Evolutionary conservation across 2,329 filamentous ascomycete species (phyloP).

Genomic region (Dactylellina parvicollis): DNA sequence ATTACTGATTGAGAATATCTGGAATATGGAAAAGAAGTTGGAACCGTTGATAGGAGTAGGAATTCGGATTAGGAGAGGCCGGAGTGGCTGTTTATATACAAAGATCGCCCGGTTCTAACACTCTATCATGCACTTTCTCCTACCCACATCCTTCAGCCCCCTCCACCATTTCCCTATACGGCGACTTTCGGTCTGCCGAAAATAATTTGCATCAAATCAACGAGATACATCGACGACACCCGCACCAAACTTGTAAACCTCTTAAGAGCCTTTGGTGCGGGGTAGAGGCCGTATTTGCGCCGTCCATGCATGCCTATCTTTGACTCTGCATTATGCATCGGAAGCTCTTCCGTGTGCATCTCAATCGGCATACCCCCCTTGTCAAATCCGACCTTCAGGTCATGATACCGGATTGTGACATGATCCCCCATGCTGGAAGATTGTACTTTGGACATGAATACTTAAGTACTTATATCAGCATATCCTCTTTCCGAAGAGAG

Average conservation of each 20-base stretch:
- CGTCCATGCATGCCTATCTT: conserved; percentile 18
- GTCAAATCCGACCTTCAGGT: too few species aligned
- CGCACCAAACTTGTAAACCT: too few species aligned
- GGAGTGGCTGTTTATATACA: conserved; percentile 32
- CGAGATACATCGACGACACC: conserved; percentile 1
- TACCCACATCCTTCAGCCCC: neutral
- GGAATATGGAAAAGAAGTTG: neutral
- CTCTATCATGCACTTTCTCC: neutral
- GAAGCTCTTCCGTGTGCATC: conserved; percentile 3
- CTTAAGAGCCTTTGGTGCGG: conserved; percentile 31
- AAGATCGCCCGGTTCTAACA: neutral
- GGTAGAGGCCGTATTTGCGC: conserved; percentile 12
- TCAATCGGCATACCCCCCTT: neutral
- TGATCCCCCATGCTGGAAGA: too few species aligned
- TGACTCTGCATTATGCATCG: neutral
- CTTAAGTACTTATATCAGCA: too few species aligned
- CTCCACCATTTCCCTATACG: neutral
- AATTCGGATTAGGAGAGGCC: neutral
- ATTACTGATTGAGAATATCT: neutral
- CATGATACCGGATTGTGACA: too few species aligned
- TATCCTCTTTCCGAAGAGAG: too few species aligned
- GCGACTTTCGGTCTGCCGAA: neutral
- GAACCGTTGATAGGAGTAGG: conserved; percentile 7
- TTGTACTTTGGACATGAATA: too few species aligned
- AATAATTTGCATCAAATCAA: conserved; percentile 5